These are phyloP conservation scores for Pyricularia pennisetigena DNA, from an alignment of 2,329 filamentous ascomycete species.

Conservation along the genomic window DNA sequence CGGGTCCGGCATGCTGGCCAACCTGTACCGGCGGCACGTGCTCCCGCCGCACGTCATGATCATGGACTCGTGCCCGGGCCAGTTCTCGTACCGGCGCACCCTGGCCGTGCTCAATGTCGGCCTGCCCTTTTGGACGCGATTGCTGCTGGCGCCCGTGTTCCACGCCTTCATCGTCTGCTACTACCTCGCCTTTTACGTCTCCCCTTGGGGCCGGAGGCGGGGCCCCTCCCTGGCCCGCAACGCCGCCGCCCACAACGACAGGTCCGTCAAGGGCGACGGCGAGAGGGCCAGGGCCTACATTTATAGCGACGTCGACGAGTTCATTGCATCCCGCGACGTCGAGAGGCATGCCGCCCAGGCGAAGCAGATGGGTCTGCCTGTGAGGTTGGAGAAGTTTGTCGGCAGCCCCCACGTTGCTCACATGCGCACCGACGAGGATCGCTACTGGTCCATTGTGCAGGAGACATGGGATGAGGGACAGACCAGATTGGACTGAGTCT, in stretches of 20 bases:
- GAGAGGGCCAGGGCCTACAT: conserved; percentile 35
- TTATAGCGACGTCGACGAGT: conserved; percentile 36
- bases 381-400: conserved; percentile 34
- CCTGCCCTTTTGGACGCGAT: conserved; percentile 18
- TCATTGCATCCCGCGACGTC: conserved; percentile 36
- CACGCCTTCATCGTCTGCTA: conserved; percentile 20
- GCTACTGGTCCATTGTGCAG: conserved; percentile 40
- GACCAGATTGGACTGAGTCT: not conserved
- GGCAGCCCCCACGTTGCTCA: conserved; percentile 42
- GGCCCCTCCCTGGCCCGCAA: conserved; percentile 20
- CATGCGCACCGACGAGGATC: conserved; percentile 28
- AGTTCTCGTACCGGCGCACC: conserved; percentile 26
- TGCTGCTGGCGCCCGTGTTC: conserved; percentile 22
- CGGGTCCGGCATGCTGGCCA: conserved; percentile 30
- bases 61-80: conserved; percentile 38
- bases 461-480: conserved; percentile 28
- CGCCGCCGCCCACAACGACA: conserved; percentile 25
- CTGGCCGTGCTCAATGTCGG: conserved; percentile 28
- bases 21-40: conserved; percentile 23
- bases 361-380: conserved; percentile 24
- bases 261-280: conserved; percentile 23
- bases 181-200: conserved; percentile 19
- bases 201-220: conserved; percentile 17
- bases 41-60: conserved; percentile 33
- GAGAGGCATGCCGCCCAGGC: conserved; percentile 37